phyloP scores from a whole-genome alignment of 805 yeast genomes.

The Priceomyces castillae region DNA sequence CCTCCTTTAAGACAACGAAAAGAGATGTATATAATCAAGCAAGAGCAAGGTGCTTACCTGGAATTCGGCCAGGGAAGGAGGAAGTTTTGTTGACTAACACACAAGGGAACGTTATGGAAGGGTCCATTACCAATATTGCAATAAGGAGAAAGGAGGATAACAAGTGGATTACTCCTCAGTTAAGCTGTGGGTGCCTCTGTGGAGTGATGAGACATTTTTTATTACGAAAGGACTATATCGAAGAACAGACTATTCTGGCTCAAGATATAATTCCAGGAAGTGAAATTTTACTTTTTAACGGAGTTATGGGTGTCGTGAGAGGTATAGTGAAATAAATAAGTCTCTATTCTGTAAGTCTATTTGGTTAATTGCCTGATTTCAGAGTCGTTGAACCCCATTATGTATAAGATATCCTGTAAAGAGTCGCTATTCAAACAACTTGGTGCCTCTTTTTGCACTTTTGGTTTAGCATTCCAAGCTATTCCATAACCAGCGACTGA shows the following conservation, averaged over 20 bases:
- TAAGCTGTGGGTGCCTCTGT: conserved; percentile 76
- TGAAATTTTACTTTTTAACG: conserved; percentile 72
- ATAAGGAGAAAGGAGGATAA: conserved; percentile 41
- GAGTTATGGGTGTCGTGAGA: conserved; percentile 72
- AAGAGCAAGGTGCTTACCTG: conserved; percentile 47
- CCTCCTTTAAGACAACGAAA: conserved; percentile 83
- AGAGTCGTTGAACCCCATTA: conserved; percentile 66
- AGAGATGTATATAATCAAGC: conserved; percentile 64
- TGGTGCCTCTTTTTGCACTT: conserved; percentile 82
- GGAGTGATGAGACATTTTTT: conserved; percentile 76
- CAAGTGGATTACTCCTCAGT: conserved; percentile 78
- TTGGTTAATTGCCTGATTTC: conserved; percentile 41
- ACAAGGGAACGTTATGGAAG: conserved; percentile 65
- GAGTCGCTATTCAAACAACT: conserved; percentile 71
- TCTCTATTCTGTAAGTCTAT: conserved; percentile 8
- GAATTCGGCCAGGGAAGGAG: conserved; percentile 49
- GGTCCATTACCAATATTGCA: conserved; percentile 80
- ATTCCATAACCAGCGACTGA: conserved; percentile 85
- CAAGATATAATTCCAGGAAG: conserved; percentile 61
- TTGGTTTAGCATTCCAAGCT: conserved; percentile 97
- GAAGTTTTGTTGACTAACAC: conserved; percentile 63
- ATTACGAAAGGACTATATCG: conserved; percentile 48
- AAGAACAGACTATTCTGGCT: conserved; percentile 49
- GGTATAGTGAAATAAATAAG: conserved; percentile 43
- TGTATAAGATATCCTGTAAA: conserved; percentile 72